Percentiles rank a stretch among this genome's conserved stretches.
Evolutionary conservation across 1,284 basidiomycete species (phyloP).

Genomic region (Malassezia psittaci): DNA sequence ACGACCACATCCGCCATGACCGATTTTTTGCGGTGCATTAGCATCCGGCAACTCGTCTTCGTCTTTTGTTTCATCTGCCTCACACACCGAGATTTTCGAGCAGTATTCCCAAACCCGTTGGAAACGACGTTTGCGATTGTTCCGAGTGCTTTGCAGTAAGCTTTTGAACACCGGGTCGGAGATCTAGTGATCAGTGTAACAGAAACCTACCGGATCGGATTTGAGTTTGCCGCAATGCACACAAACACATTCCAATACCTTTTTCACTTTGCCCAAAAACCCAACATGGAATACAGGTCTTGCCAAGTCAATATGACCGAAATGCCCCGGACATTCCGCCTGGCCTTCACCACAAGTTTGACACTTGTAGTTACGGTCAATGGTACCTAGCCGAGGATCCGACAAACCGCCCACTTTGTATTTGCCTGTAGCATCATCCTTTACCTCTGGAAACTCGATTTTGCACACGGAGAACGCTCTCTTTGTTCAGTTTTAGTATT

Average conservation of each 20-base stretch:
- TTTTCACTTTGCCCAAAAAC: slow-evolving; percentile 98
- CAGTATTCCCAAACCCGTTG: slow-evolving; percentile 46
- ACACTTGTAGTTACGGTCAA: slow-evolving; percentile 98
- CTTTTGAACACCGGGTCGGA: slow-evolving; percentile 42
- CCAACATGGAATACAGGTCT: slow-evolving; percentile 93
- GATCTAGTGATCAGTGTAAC: slow-evolving; percentile 6
- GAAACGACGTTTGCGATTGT: slow-evolving; percentile 38
- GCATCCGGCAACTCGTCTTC: slow-evolving; percentile 39
- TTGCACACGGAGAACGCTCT: slow-evolving; percentile 97
- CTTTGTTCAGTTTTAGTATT: slow-evolving; percentile 43
- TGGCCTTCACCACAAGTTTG: slow-evolving; percentile 83
- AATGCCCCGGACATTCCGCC: slow-evolving; percentile 69
- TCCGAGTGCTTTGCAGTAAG: slow-evolving; percentile 33
- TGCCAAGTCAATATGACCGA: slow-evolving; percentile 95
- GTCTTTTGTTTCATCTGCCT: slow-evolving; percentile 56
- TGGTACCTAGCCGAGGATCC: slow-evolving; percentile 94
- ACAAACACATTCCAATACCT: slow-evolving; percentile 97
- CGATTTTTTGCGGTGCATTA: slow-evolving; percentile 50
- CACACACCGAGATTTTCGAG: slow-evolving; percentile 49
- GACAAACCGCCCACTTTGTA: slow-evolving; percentile 82
- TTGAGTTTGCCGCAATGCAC: slow-evolving; percentile 97
- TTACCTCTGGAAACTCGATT: slow-evolving; percentile 94
- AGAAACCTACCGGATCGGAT: slow-evolving; percentile 56
- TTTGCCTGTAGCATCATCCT: slow-evolving; percentile 72
- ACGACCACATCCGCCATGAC: slow-evolving; percentile 89